Evolutionary conservation across 139 green algal species (phyloP).

Genomic region (Ettlia oleoabundans): DNA sequence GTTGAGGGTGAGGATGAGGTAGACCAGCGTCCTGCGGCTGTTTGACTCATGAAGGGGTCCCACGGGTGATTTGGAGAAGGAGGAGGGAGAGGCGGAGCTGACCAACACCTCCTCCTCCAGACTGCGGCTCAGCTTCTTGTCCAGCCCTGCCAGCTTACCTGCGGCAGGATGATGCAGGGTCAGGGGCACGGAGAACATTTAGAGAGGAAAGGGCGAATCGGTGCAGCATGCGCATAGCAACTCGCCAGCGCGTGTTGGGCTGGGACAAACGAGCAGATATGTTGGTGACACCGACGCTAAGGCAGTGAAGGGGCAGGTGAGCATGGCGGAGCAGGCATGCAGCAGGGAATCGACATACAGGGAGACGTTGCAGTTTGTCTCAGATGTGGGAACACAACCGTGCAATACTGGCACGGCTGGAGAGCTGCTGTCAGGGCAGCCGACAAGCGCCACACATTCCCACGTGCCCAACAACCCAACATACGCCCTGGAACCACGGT

Average conservation of each 20-base stretch:
- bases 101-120: conserved; percentile 91
- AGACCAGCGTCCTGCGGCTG: conserved; percentile 97
- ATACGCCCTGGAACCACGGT: no score
- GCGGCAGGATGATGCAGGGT: background rate
- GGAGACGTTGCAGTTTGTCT: background rate
- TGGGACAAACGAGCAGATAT: background rate
- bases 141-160: conserved; percentile 96
- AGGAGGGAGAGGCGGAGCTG: conserved; percentile 69
- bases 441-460: no score
- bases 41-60: conserved; percentile 25
- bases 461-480: no score
- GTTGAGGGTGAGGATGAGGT: conserved; percentile 99
- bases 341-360: no score
- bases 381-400: no score
- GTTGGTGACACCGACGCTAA: background rate
- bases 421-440: no score
- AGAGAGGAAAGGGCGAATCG: no score
- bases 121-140: conserved; percentile 96
- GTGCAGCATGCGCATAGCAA: no score
- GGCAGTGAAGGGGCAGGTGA: background rate
- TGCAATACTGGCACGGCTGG: no score
- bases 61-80: conserved; percentile 88
- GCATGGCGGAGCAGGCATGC: background rate
- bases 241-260: no score
- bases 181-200: no score